Base-by-base conservation (phyloP, 176 grass and related monocot species). In the Alopecurus myosuroides region DNA sequence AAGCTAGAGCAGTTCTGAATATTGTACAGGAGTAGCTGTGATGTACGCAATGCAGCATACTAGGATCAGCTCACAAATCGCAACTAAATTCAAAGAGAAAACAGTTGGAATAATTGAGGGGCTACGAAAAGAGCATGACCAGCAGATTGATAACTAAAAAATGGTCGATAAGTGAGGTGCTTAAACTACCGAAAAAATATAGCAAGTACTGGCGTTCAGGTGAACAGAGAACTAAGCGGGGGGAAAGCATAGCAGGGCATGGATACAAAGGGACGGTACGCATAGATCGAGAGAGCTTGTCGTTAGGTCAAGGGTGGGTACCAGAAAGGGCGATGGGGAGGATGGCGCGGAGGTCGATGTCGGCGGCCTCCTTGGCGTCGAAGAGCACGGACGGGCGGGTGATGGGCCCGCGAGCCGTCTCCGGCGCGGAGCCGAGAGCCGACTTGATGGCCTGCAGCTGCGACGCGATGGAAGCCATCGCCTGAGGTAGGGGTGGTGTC, bases 391-490 rank as follows among this genome's bases (percentile, higher is more conserved):
- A 94, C 26, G 93, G 93, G 10, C 93, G 97, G 5, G 89, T 90
- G 62, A 88, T 82, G 26, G 92, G 84, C 30, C 88, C 44, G 18
- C 88, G 91, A 22, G 86, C 45, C 13, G 80, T 28, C 46, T 77
- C 87, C 11, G 91, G 83, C 2, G 83, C 57, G 8, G 86, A 71
- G 51, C 86, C 87, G 49, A 90, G 13, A 19, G 82, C 88, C 76
- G 96, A 91, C 85, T 89, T 95, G 84, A 98, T 98, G 39, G 77
- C 97, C 78, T 94, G 82, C 39, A 98, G 91, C 87, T 98, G 93
- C 28, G 89, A 82, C 13, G 85, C 91, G 31, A 97, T 93, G 8
- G 91, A 90, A 53, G 91, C 13, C 85, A 90, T 90, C 77, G 55
- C 44, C 14, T 48, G 41, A 8, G 7, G 70, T 31, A 18, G 41